Conservation (phyloP, 345 rosid species). For the Pelargonium nanum region DNA sequence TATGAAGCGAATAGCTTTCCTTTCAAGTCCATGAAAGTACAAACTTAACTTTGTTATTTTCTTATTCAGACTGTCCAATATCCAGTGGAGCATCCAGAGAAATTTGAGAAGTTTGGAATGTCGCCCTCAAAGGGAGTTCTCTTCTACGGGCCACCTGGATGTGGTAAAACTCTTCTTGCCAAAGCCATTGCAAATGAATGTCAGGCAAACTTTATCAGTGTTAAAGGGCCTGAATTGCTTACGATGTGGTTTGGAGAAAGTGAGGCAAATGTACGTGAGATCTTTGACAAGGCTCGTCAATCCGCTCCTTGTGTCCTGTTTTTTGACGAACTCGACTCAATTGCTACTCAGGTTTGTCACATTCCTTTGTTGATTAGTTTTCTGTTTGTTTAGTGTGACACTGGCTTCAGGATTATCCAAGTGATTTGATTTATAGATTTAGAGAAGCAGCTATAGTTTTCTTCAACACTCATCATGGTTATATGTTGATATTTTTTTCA, state of each 20-base stretch:
- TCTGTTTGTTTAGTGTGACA: no score
- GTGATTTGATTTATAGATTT: no score
- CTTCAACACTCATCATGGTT: neutral
- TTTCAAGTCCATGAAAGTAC: no score
- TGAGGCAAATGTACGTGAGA: slow-evolving; percentile 31
- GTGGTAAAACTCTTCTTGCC: slow-evolving; percentile 33
- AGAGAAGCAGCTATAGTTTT: neutral
- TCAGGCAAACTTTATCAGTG: slow-evolving; percentile 34
- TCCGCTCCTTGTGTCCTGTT: slow-evolving; percentile 37
- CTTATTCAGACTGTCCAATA: slow-evolving; percentile 28
- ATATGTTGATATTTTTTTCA: neutral
- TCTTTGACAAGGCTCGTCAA: slow-evolving; percentile 34
- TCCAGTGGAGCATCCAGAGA: slow-evolving; percentile 35
- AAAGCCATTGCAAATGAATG: slow-evolving; percentile 40
- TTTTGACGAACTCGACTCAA: slow-evolving; percentile 37
- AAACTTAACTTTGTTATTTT: neutral
- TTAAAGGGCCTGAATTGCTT: slow-evolving; percentile 33
- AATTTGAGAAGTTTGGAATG: slow-evolving; percentile 34
- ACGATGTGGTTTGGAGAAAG: slow-evolving; percentile 42
- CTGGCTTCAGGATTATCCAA: no score
- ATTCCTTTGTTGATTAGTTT: no score
- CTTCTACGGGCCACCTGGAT: slow-evolving; percentile 34
- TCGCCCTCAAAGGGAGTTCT: slow-evolving; percentile 33
- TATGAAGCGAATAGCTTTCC: no score
- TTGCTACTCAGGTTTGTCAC: slow-evolving; percentile 27